A percentile compares a stretch with the other conserved stretches of the same genome.
phyloP scores from a whole-genome alignment of 1,284 basidiomycete species.

The Hortiboletus rubellus region DNA sequence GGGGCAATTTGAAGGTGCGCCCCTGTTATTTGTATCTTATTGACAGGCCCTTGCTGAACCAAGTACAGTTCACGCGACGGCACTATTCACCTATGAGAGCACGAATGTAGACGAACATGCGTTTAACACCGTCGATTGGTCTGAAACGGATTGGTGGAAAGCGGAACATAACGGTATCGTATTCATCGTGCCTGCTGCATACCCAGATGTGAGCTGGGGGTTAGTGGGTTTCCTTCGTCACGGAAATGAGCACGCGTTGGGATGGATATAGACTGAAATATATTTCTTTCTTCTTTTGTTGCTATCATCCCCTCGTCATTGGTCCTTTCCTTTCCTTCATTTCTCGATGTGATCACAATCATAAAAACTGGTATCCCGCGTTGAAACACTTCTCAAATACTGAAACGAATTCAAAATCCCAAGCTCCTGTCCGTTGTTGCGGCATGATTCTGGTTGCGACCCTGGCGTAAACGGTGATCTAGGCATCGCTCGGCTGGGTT shows the following conservation, averaged over 20 bases:
- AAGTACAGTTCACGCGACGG: slow-evolving; percentile 64
- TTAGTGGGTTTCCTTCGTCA: slow-evolving; percentile 59
- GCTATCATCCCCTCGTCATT: slow-evolving; percentile 30
- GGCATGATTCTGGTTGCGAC: slow-evolving; percentile 11
- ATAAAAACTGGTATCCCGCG: slow-evolving; percentile 6
- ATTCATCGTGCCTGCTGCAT: slow-evolving; percentile 87
- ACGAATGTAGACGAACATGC: slow-evolving; percentile 76
- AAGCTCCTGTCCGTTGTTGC: background rate
- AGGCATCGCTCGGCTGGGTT: background rate
- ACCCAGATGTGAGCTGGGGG: slow-evolving; percentile 82
- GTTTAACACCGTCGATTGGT: slow-evolving; percentile 77
- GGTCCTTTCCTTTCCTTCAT: slow-evolving; percentile 11
- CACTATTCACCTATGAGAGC: slow-evolving; percentile 77
- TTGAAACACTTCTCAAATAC: slow-evolving; percentile 3
- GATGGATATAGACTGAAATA: slow-evolving; percentile 70
- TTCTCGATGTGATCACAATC: slow-evolving; percentile 5
- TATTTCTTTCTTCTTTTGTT: slow-evolving; percentile 54
- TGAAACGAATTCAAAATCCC: slow-evolving; percentile 18
- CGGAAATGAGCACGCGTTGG: slow-evolving; percentile 42
- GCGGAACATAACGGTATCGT: slow-evolving; percentile 80
- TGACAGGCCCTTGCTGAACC: slow-evolving; percentile 1
- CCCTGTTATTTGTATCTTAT: background rate
- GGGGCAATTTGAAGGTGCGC: slow-evolving; percentile 65
- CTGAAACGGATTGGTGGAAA: slow-evolving; percentile 92
- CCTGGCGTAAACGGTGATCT: slow-evolving; percentile 3